Conservation (phyloP, 495 filamentous ascomycete genomes). For the Elaphomyces granulatus region DNA sequence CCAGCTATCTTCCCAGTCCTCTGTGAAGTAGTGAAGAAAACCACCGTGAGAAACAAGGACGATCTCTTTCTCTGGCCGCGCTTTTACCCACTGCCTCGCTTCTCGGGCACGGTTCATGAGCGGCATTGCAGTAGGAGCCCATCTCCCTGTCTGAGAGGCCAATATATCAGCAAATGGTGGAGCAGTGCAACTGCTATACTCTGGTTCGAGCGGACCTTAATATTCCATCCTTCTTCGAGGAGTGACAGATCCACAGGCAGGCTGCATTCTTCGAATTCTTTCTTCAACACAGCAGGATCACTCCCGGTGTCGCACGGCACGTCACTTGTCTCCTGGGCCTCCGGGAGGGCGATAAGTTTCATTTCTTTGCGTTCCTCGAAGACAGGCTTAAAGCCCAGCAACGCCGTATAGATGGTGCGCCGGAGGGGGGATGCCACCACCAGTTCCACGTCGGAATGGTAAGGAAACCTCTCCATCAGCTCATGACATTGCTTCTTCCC, state of each 20-base stretch:
- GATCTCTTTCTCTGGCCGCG: slow-evolving; percentile 41
- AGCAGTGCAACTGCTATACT: too few species aligned
- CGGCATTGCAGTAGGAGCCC: slow-evolving; percentile 40
- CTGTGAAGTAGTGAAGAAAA: slow-evolving; percentile 63
- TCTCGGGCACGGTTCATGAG: slow-evolving; percentile 48
- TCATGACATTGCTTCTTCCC: slow-evolving; percentile 61
- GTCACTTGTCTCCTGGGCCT: slow-evolving; percentile 66
- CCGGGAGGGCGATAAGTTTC: slow-evolving; percentile 55
- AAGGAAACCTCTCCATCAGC: slow-evolving; percentile 48
- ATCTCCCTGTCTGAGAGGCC: slow-evolving; percentile 27
- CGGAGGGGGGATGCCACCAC: slow-evolving; percentile 72
- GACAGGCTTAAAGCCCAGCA: slow-evolving; percentile 50
- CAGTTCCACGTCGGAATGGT: slow-evolving; percentile 47
- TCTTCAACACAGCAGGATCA: slow-evolving; percentile 34
- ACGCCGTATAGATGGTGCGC: slow-evolving; percentile 69
- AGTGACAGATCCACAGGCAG: slow-evolving; percentile 47
- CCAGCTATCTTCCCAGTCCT: slow-evolving; percentile 60
- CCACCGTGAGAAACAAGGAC: slow-evolving; percentile 64
- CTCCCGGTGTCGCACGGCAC: slow-evolving; percentile 71
- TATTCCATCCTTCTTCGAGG: slow-evolving; percentile 53
- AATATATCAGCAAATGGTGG: not conserved
- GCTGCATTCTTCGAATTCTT: slow-evolving; percentile 44
- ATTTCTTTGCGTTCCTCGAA: slow-evolving; percentile 32
- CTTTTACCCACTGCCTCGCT: slow-evolving; percentile 54
- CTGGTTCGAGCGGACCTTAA: slow-evolving; percentile 36